Percentiles rank a stretch among this genome's conserved stretches.
Evolutionary conservation across 2,329 filamentous ascomycete genomes (phyloP).

Genomic region (Emericellopsis cladophorae): DNA sequence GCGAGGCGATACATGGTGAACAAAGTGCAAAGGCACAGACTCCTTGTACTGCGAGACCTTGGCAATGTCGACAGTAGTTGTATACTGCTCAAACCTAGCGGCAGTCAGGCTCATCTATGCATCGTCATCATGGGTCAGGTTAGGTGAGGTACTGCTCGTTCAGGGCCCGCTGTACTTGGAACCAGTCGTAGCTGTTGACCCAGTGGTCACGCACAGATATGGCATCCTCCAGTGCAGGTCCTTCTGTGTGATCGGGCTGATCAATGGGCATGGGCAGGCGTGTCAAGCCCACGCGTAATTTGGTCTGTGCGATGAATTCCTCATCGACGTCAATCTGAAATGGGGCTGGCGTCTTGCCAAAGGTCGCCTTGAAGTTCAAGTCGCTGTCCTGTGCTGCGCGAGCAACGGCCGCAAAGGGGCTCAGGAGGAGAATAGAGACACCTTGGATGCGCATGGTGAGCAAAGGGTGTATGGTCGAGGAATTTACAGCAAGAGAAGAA

Average conservation of each 20-base stretch:
- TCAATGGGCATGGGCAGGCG: background rate
- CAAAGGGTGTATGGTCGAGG: no score
- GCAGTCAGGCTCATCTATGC: background rate
- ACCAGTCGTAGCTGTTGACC: conserved; percentile 1
- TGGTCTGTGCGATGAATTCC: background rate
- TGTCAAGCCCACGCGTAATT: background rate
- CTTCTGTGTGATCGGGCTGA: background rate
- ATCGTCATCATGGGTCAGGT: background rate
- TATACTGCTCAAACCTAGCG: conserved; percentile 1
- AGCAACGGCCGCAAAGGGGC: background rate
- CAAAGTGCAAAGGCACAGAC: conserved; percentile 1
- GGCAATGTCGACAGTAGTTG: background rate
- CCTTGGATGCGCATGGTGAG: no score
- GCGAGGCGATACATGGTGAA: conserved; percentile 1
- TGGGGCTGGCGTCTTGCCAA: background rate
- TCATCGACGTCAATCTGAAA: conserved; percentile 1
- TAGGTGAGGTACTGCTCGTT: background rate
- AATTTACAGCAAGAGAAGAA: no score
- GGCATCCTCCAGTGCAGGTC: background rate
- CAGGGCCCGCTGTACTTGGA: background rate
- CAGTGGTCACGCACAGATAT: background rate
- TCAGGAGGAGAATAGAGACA: background rate
- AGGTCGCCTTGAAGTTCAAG: background rate
- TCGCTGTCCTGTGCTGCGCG: background rate
- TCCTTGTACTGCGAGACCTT: background rate